Evolutionary conservation across 768 basidiomycete genomes (phyloP).

Genomic region (Hericium alpestre): DNA sequence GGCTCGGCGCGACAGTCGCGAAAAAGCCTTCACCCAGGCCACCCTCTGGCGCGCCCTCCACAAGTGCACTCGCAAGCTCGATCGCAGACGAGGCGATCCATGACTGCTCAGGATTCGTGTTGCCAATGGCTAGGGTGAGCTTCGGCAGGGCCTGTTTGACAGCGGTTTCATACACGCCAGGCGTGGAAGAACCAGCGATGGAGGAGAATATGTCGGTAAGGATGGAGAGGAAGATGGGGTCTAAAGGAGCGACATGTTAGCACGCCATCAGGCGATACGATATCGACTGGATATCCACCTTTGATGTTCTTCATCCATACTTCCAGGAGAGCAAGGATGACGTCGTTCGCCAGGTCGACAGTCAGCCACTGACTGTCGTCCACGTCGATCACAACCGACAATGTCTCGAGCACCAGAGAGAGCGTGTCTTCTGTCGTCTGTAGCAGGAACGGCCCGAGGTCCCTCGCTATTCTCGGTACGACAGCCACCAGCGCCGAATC

Average conservation of each 20-base stretch:
- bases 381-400: conserved; percentile 69
- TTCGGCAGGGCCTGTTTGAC: conserved; percentile 65
- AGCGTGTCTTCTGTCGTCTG: conserved; percentile 81
- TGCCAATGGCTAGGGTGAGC: conserved; percentile 54
- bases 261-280: not conserved
- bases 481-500: conserved; percentile 50
- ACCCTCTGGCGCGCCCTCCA: conserved; percentile 50
- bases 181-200: conserved; percentile 49
- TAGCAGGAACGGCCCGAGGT: conserved; percentile 75
- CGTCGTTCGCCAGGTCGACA: conserved; percentile 48
- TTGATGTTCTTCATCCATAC: conserved; percentile 83
- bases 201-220: conserved; percentile 70
- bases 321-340: conserved; percentile 60
- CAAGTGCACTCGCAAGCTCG: conserved; percentile 66
- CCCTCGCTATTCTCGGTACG: conserved; percentile 64
- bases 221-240: conserved; percentile 83
- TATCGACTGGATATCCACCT: conserved; percentile 35
- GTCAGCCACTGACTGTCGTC: conserved; percentile 68
- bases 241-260: conserved; percentile 27
- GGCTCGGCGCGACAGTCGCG: conserved; percentile 54
- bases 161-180: conserved; percentile 60
- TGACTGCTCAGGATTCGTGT: conserved; percentile 49
- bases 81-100: conserved; percentile 76
- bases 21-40: conserved; percentile 79
- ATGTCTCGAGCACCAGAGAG: conserved; percentile 76